Conservation (phyloP, 768 basidiomycete genomes). For the Xerocomus brunneocitrinus region DNA sequence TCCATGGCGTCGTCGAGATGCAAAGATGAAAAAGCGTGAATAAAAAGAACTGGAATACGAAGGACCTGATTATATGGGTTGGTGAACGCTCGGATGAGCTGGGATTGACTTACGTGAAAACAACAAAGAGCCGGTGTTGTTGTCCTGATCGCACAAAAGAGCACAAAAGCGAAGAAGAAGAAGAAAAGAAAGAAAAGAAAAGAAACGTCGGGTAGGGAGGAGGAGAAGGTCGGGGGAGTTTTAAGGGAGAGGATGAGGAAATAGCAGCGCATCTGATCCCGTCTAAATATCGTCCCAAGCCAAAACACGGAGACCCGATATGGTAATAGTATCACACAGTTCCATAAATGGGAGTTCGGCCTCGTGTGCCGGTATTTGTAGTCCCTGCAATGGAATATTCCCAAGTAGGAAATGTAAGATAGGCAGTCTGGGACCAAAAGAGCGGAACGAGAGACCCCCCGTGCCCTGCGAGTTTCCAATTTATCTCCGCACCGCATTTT, state of each 20-base stretch:
- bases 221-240: conserved; percentile 28
- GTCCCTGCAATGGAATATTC: conserved; percentile 32
- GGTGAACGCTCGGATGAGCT: neutral
- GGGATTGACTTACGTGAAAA: conserved; percentile 29
- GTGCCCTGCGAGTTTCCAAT: conserved; percentile 25
- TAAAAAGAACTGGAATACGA: conserved; percentile 32
- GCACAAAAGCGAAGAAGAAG: conserved; percentile 27
- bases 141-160: conserved; percentile 33
- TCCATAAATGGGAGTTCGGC: conserved; percentile 18
- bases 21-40: conserved; percentile 36
- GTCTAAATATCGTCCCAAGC: conserved; percentile 29
- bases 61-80: conserved; percentile 20
- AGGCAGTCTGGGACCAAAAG: conserved; percentile 5
- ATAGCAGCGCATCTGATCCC: conserved; percentile 24
- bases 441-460: conserved; percentile 17
- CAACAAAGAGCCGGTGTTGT: conserved; percentile 28
- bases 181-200: conserved; percentile 17
- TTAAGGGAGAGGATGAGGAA: conserved; percentile 27
- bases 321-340: conserved; percentile 2
- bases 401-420: conserved; percentile 10
- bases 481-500: conserved; percentile 20
- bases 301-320: conserved; percentile 9
- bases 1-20: conserved; percentile 39
- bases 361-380: conserved; percentile 33
- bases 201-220: conserved; percentile 39